Base-by-base conservation (phyloP, 805 yeast species). In the Sungouiozyma intestinalis region DNA sequence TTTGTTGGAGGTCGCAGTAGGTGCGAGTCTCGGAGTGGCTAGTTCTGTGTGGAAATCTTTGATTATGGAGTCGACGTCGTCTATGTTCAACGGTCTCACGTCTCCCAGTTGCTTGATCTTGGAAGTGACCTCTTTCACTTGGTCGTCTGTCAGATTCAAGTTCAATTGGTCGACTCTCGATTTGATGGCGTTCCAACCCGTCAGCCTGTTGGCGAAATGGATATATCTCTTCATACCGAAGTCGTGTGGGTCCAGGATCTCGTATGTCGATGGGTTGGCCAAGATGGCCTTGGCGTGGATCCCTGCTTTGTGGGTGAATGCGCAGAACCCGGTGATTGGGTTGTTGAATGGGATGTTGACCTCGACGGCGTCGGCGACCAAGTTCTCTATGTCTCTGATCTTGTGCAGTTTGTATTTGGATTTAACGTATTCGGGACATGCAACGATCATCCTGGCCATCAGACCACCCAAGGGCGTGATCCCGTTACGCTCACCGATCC, bases 131-230 rank as follows among this genome's bases (percentile, higher is more conserved):
- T 86, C 96, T 74, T 92, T 90, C 67, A 85, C 74, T 73, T 90
- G 97, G 52, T 81, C 92, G 62, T 90, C 98, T 40, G 92, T 79
- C 61, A 90, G 72, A 55, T 81, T 72, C 68, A 90, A 74, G 67
- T 92, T 88, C 69, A 90, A 77, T 69, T 90, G 98, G 64, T 90
- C 98, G 44, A 92, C 97, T 68, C 98, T 82, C 39, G 94, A 79
- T 73, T 90, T 90, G 74, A 90, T 90, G 40, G 97, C 97, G 67
- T 90, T 92, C 98, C 98, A 90, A 48, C 98, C 98, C 16, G 98
- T 90, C 60, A 90, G 74, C 62, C 97, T 81, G 75, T 88, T 88
- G 54, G 97, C 97, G 63, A 90, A 90, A 66, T 92, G 97, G 58
- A 90, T 90, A 67, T 90, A 90, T 63, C 98, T 79, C 40, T 94